Conservation (phyloP, 2,329 filamentous ascomycete genomes). For the Aureobasidium sp. region DNA sequence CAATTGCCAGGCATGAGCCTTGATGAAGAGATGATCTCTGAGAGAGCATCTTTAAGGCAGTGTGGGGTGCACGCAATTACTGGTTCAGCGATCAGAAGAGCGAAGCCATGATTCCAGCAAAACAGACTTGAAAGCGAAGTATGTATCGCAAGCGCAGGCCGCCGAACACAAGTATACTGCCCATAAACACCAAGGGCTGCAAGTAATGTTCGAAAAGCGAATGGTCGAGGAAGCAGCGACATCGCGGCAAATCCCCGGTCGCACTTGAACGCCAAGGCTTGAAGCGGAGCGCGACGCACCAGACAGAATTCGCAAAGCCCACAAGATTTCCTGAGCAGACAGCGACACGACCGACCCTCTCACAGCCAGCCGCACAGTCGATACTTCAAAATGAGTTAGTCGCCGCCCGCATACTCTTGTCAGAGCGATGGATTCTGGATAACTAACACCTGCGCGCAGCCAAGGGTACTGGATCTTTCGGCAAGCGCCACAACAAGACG, state of each 20-base stretch:
- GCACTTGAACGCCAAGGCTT: neutral
- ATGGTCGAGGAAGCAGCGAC: neutral
- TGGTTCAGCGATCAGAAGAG: neutral
- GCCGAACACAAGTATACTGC: neutral
- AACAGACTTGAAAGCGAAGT: too few relatives aligned
- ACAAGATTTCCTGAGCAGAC: neutral
- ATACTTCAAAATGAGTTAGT: conserved; percentile 20
- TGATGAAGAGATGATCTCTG: neutral
- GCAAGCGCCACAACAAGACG: conserved; percentile 93
- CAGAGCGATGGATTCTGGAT: conserved; percentile 18
- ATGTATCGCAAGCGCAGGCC: neutral
- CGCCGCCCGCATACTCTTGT: neutral
- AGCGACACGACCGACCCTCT: conserved; percentile 14
- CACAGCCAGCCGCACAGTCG: conserved; percentile 17
- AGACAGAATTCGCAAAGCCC: neutral
- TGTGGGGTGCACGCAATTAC: too few relatives aligned
- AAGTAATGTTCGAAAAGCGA: neutral
- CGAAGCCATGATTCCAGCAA: too few relatives aligned
- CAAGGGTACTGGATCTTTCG: conserved; percentile 66
- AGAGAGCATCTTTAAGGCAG: neutral
- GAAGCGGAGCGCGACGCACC: neutral
- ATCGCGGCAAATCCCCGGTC: neutral
- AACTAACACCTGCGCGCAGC: conserved; percentile 47
- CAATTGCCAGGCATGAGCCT: too few relatives aligned
- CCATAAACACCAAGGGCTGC: neutral